These are phyloP conservation scores for Corylus avellana DNA, from an alignment of 306 rosid genomes.

Conservation along the genomic window DNA sequence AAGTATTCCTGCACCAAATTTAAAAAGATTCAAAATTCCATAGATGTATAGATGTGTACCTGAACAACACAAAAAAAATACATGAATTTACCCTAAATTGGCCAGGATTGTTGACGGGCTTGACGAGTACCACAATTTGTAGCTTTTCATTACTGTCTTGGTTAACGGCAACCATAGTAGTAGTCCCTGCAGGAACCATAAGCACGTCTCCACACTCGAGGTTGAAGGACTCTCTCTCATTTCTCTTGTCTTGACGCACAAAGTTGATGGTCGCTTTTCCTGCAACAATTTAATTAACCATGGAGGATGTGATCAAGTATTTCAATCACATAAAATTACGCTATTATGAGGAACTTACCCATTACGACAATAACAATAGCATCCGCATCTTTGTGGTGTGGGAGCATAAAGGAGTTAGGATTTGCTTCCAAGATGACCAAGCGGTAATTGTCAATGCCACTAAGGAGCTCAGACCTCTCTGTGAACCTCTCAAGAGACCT, in stretches of 20 bases:
- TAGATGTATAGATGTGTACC: too few species aligned
- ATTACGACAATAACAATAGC: conserved; percentile 23
- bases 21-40: neutral
- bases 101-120: conserved; percentile 43
- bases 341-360: conserved; percentile 18
- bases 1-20: conserved; percentile 32
- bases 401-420: conserved; percentile 43
- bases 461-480: conserved; percentile 28
- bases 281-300: neutral
- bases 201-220: conserved; percentile 38
- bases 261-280: conserved; percentile 41
- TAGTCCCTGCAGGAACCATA: conserved; percentile 38
- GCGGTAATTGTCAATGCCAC: conserved; percentile 42
- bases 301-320: too few species aligned
- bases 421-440: conserved; percentile 40
- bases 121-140: conserved; percentile 31
- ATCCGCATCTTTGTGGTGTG: conserved; percentile 52
- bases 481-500: conserved; percentile 35
- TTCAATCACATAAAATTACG: too few species aligned
- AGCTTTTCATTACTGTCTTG: conserved; percentile 27
- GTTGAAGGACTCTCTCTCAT: conserved; percentile 30
- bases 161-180: conserved; percentile 35
- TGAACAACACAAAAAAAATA: neutral
- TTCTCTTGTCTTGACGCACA: conserved; percentile 25
- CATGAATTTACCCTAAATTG: conserved; percentile 33